A percentile compares a stretch with the other conserved stretches of the same genome.
phyloP scores from a whole-genome alignment of 306 rosid species.

The Luffa aegyptiaca region DNA sequence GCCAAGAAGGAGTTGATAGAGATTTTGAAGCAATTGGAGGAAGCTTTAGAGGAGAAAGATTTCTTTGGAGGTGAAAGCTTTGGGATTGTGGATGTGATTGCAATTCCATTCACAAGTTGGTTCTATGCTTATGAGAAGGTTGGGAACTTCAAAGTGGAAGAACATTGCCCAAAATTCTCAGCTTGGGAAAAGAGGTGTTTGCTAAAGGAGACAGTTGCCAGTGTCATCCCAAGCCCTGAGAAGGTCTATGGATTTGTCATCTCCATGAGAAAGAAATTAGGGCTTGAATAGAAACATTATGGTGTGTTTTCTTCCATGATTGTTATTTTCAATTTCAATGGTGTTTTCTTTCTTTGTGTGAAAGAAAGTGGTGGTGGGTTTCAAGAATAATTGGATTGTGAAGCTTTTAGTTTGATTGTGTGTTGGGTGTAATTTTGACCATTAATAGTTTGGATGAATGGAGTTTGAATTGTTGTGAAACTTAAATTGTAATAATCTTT shows the following conservation, averaged over 20 bases:
- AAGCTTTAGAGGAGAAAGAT: slow-evolving; percentile 41
- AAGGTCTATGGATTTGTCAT: slow-evolving; percentile 35
- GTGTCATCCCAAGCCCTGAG: slow-evolving; percentile 37
- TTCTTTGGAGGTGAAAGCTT: slow-evolving; percentile 50
- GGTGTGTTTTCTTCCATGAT: not conserved
- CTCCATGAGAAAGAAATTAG: slow-evolving; percentile 30
- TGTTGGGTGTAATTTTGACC: not conserved
- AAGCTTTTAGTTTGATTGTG: not conserved
- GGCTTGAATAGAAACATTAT: slow-evolving; percentile 17
- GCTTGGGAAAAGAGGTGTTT: slow-evolving; percentile 49
- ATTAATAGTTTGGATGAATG: not conserved
- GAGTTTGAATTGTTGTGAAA: not conserved
- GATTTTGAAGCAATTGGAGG: slow-evolving; percentile 41
- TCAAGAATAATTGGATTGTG: not conserved
- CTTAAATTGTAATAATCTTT: not conserved
- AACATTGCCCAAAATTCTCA: slow-evolving; percentile 43
- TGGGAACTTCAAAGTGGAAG: slow-evolving; percentile 51
- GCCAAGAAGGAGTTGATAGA: slow-evolving; percentile 48
- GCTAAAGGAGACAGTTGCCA: slow-evolving; percentile 32
- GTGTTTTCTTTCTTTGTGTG: not conserved
- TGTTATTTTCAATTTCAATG: not conserved
- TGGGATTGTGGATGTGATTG: slow-evolving; percentile 48
- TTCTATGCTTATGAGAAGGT: slow-evolving; percentile 45
- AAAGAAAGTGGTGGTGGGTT: not conserved
- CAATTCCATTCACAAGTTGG: slow-evolving; percentile 42